Evolutionary conservation across 495 filamentous ascomycete species (phyloP).

Genomic region (Penicillium argentinense): DNA sequence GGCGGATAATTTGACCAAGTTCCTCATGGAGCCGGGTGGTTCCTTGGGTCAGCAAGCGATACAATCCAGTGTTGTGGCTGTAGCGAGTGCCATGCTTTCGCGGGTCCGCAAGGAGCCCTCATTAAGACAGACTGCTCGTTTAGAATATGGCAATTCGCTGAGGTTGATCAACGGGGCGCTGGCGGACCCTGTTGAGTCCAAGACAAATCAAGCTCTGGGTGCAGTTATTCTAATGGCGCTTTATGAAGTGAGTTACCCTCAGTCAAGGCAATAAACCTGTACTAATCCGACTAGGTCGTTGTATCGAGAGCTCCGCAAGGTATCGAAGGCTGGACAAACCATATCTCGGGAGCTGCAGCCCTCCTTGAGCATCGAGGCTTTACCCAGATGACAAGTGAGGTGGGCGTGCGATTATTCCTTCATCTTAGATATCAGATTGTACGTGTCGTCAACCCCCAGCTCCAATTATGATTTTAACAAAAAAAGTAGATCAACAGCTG

Average conservation of each 20-base stretch:
- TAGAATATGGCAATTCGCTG: conserved; percentile 21
- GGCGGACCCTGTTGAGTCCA: conserved; percentile 9
- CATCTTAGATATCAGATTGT: conserved; percentile 6
- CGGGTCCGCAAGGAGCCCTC: not conserved
- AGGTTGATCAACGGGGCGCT: conserved; percentile 19
- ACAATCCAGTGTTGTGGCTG: conserved; percentile 1
- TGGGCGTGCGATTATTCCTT: conserved; percentile 2
- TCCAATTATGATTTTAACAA: too few species aligned
- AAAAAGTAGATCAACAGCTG: not conserved
- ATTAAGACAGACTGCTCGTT: conserved; percentile 9
- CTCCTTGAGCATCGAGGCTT: conserved; percentile 1
- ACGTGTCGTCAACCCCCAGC: not conserved
- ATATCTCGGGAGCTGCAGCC: conserved; percentile 5
- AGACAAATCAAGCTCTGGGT: conserved; percentile 14
- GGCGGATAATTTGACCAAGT: conserved; percentile 4
- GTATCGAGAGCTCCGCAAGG: conserved; percentile 1
- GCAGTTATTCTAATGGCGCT: conserved; percentile 22
- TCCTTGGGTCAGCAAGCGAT: conserved; percentile 1
- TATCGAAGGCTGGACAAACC: conserved; percentile 4
- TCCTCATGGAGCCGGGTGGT: not conserved
- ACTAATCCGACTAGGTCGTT: not conserved
- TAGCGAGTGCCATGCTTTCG: conserved; percentile 4
- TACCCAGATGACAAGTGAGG: not conserved
- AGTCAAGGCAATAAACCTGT: not conserved
- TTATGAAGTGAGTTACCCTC: conserved; percentile 19